Base-by-base conservation (phyloP, 129 eudicot species). In the Smallanthus sonchifolius region DNA sequence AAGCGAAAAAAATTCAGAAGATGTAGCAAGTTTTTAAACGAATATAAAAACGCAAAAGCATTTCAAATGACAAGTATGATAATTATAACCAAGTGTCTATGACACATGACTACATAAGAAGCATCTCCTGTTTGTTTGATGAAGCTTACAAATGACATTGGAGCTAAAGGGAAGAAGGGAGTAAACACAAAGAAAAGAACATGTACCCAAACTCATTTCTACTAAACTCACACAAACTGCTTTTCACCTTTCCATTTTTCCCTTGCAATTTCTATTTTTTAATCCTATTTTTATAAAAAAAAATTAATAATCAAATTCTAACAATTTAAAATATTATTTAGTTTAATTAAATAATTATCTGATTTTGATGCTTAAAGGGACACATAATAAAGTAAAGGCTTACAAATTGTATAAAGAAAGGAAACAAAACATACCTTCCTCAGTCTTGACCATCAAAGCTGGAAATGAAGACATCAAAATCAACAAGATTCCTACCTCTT, bases 171-270 rank as follows among this genome's bases (percentile, higher is more conserved):
- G 73, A 79, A 74, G 66, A 57, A 54, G 69, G 15, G 73, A 79
- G 79, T 73, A 57, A 54, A 47, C 61, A 79, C 83, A 79, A 79
- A 79, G 83, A 72, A 79, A 79, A 65, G 83, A 79, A 79, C 79
- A 65, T 79, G 73, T 69, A 69, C 79, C 79, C 79, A 64, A 49
- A 64, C 39, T 63, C 52, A 48, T 52, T 77, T 77, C 61, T 44
- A 59, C 52, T 36, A 36, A 75, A 65, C 76, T 56, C 75, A 71
- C n/a, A 30, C 35, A 57, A 9, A 44, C 43, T 43, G 48, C 44
- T 67, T 67, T 65, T 65, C 73, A 49, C 62, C 37, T 72, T 72
- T 55, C 30, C 56, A 39, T 2, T 38, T 60, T 63, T 16, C 42
- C 35, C 39, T n/a, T 62, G 19, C 48, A 5, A 30, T 56, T 44